Conservation (phyloP, 1,284 basidiomycete genomes). For the Ceratobasidium sp. region DNA sequence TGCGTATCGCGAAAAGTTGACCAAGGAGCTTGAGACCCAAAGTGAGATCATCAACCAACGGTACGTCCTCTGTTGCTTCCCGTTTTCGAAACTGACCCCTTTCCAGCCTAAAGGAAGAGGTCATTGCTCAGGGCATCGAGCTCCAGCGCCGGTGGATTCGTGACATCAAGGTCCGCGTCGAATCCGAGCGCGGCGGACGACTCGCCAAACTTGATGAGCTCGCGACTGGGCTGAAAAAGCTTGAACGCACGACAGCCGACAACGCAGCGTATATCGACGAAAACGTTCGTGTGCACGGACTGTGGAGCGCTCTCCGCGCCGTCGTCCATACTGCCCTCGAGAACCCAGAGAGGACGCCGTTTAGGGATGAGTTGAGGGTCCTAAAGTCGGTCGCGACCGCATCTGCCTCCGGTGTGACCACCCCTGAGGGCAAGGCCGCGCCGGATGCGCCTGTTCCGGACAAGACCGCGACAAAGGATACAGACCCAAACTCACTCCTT, state of each 20-base stretch:
- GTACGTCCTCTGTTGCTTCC: conserved; percentile 53
- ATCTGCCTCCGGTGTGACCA: conserved; percentile 55
- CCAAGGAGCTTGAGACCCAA: conserved; percentile 86
- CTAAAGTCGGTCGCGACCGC: conserved; percentile 75
- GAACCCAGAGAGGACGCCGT: conserved; percentile 71
- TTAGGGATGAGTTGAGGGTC: conserved; percentile 88
- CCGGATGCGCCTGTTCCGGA: conserved; percentile 33
- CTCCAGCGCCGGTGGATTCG: conserved; percentile 96
- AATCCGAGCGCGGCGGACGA: conserved; percentile 94
- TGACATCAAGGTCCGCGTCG: conserved; percentile 94
- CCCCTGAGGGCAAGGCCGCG: conserved; percentile 42
- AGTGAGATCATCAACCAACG: conserved; percentile 93
- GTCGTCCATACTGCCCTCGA: conserved; percentile 62
- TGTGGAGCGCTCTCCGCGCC: conserved; percentile 78
- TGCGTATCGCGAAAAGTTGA: conserved; percentile 85
- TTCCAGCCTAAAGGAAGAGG: conserved; percentile 86
- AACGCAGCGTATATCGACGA: conserved; percentile 90
- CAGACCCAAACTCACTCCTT: conserved; percentile 59
- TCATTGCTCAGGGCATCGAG: conserved; percentile 96
- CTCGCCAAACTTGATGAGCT: conserved; percentile 95
- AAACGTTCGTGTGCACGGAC: conserved; percentile 83
- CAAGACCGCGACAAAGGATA: neutral
- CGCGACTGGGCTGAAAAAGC: conserved; percentile 85
- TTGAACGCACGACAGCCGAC: conserved; percentile 90
- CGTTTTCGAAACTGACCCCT: neutral